These are phyloP conservation scores for Hansenula lynferdii DNA, from an alignment of 1,139 yeast genomes.

Conservation along the genomic window DNA sequence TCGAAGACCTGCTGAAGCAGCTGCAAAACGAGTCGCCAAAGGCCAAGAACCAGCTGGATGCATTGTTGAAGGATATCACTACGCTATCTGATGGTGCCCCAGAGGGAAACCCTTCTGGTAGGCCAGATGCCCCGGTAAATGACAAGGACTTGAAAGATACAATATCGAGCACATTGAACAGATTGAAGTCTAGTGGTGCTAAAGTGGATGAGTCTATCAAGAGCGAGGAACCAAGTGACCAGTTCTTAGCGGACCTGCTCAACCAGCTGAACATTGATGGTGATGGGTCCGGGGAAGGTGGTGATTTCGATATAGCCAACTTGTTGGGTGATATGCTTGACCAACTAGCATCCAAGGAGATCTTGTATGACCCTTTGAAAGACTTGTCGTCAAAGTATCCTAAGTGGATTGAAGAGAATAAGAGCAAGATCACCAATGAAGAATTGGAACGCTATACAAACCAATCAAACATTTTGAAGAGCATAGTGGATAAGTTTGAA, in stretches of 20 bases:
- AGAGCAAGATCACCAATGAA: slow-evolving; percentile 38
- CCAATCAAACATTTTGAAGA: slow-evolving; percentile 50
- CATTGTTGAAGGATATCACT: slow-evolving; percentile 42
- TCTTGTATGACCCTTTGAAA: slow-evolving; percentile 83
- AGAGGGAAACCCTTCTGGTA: slow-evolving; percentile 3
- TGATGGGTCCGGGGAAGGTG: slow-evolving; percentile 32
- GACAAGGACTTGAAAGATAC: slow-evolving; percentile 63
- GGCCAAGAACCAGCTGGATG: slow-evolving; percentile 52
- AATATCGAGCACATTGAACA: slow-evolving; percentile 74
- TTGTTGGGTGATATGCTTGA: slow-evolving; percentile 74
- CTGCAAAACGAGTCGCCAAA: slow-evolving; percentile 56
- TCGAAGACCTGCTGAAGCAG: slow-evolving; percentile 50
- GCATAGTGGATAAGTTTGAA: slow-evolving; percentile 56
- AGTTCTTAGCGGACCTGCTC: slow-evolving; percentile 49
- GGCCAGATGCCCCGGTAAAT: neutral
- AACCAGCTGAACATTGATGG: slow-evolving; percentile 34
- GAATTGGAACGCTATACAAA: slow-evolving; percentile 46
- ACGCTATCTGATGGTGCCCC: slow-evolving; percentile 31
- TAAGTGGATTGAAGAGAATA: slow-evolving; percentile 36
- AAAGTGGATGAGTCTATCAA: slow-evolving; percentile 60
- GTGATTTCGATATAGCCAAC: slow-evolving; percentile 51
- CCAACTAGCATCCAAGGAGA: slow-evolving; percentile 81
- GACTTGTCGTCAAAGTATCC: slow-evolving; percentile 66
- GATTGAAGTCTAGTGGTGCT: slow-evolving; percentile 67
- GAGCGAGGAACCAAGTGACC: slow-evolving; percentile 49